A percentile compares a stretch with the other conserved stretches of the same genome.
These are phyloP conservation scores for Dactylonectria estremocensis DNA, from an alignment of 2,329 filamentous ascomycete genomes.

Conservation along the genomic window DNA sequence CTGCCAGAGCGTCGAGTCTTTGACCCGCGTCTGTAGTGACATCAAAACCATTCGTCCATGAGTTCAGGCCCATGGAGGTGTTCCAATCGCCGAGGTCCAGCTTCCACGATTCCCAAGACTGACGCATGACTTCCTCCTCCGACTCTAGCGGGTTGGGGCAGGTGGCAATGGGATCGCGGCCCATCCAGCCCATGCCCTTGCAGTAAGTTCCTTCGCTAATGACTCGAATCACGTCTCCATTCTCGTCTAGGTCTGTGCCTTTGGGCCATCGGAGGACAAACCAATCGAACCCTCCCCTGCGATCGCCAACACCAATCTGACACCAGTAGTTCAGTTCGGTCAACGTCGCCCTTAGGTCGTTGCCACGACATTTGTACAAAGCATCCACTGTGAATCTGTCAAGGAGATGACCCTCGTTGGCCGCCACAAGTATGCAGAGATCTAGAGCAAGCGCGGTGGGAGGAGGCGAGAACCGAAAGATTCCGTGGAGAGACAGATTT, in stretches of 20 bases:
- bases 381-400: conserved; percentile 75
- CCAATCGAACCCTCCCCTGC: conserved; percentile 92
- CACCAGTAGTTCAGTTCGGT: conserved; percentile 96
- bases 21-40: conserved; percentile 34
- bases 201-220: conserved; percentile 86
- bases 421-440: conserved; percentile 85
- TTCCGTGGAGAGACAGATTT: conserved; percentile 84
- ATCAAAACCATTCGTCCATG: conserved; percentile 54
- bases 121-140: conserved; percentile 75
- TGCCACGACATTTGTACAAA: conserved; percentile 78
- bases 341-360: conserved; percentile 86
- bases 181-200: conserved; percentile 83
- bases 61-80: conserved; percentile 56
- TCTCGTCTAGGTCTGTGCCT: conserved; percentile 77
- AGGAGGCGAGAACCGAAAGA: conserved; percentile 82
- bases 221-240: conserved; percentile 80
- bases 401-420: conserved; percentile 89
- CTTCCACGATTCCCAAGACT: conserved; percentile 78
- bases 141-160: conserved; percentile 56
- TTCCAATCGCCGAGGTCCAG: conserved; percentile 75
- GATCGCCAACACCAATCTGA: conserved; percentile 92
- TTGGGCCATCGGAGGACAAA: conserved; percentile 84
- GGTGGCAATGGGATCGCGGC: conserved; percentile 69
- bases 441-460: conserved; percentile 80
- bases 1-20: conserved; percentile 59